phyloP scores from a whole-genome alignment of 1,284 basidiomycete genomes.

The Cryptococcus sp. region DNA sequence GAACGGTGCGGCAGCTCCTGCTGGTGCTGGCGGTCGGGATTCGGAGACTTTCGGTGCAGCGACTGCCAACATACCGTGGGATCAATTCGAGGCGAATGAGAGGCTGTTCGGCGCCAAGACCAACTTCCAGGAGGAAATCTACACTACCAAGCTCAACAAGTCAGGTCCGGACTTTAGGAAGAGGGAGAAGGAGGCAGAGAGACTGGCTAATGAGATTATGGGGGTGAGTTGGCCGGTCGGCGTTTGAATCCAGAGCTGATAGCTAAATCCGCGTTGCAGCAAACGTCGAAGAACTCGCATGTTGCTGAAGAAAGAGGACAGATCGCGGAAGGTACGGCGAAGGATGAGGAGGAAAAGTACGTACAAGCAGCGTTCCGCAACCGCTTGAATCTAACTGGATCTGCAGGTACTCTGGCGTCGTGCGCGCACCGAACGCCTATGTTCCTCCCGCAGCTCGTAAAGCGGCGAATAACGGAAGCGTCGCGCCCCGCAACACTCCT shows the following conservation, averaged over 20 bases:
- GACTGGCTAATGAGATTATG: constrained; percentile 88
- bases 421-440: constrained; percentile 84
- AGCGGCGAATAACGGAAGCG: constrained; percentile 27
- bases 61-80: constrained; percentile 64
- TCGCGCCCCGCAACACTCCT: constrained; percentile 13
- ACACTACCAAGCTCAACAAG: constrained; percentile 93
- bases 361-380: constrained; percentile 32
- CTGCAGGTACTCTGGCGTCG: constrained; percentile 84
- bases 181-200: constrained; percentile 82
- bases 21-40: constrained; percentile 23
- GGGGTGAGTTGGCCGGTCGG: constrained; percentile 59
- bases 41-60: constrained; percentile 47
- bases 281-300: constrained; percentile 73
- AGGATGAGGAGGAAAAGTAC: constrained; percentile 93
- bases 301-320: constrained; percentile 86
- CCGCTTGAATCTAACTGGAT: neutral
- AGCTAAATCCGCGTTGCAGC: constrained; percentile 53
- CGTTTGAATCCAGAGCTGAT: constrained; percentile 3
- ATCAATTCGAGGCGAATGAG: constrained; percentile 96
- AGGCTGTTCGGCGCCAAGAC: constrained; percentile 89
- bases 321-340: constrained; percentile 63
- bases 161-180: constrained; percentile 75
- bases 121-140: constrained; percentile 88
- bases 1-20: constrained; percentile 24
- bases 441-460: constrained; percentile 82